These are phyloP conservation scores for Candida awuae DNA, from an alignment of 805 yeast genomes.

Conservation along the genomic window DNA sequence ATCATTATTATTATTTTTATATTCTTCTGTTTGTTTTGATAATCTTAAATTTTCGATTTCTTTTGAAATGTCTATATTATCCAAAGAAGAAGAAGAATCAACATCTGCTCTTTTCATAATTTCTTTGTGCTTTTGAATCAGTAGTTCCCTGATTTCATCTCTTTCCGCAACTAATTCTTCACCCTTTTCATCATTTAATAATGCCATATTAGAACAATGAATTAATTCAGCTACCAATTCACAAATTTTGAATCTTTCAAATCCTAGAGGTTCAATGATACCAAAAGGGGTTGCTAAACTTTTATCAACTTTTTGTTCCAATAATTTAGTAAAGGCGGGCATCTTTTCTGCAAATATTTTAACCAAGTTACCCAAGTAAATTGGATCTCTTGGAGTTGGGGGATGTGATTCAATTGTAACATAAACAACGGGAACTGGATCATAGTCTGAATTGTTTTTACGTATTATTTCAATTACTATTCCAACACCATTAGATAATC, in stretches of 20 bases:
- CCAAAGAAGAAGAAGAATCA: conserved; percentile 22
- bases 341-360: conserved; percentile 68
- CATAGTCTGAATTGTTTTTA: conserved; percentile 94
- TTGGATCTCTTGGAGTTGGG: conserved; percentile 87
- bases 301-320: conserved; percentile 34
- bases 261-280: conserved; percentile 68
- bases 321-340: conserved; percentile 57
- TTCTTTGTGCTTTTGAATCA: conserved; percentile 31
- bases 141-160: conserved; percentile 50
- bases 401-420: conserved; percentile 84
- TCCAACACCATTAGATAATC: conserved; percentile 90
- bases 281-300: conserved; percentile 59
- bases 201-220: conserved; percentile 96
- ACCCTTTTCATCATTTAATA: conserved; percentile 70
- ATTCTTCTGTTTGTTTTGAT: conserved; percentile 12
- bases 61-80: conserved; percentile 27
- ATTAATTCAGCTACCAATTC: conserved; percentile 90
- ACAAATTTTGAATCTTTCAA: conserved; percentile 82
- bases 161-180: conserved; percentile 60
- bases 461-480: conserved; percentile 90
- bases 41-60: conserved; percentile 28
- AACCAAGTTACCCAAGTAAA: conserved; percentile 81
- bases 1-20: not conserved
- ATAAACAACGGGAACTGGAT: conserved; percentile 74
- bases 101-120: conserved; percentile 22